These are phyloP conservation scores for Alectoria sarmentosa DNA, from an alignment of 495 filamentous ascomycete species.

Conservation along the genomic window DNA sequence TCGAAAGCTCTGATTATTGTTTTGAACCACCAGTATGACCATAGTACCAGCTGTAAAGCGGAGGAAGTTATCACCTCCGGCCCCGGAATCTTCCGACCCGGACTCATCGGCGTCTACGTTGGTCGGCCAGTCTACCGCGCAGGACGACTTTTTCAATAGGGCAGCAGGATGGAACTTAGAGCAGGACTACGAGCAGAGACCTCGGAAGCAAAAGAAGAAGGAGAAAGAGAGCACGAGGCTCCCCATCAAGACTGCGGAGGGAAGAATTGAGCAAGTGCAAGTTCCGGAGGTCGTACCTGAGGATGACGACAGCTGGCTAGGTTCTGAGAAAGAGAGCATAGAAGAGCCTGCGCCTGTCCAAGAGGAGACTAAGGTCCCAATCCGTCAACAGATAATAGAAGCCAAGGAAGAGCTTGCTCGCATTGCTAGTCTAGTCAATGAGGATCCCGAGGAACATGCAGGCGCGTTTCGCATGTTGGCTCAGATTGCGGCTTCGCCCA, in stretches of 20 bases:
- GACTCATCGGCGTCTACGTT: slow-evolving; percentile 32
- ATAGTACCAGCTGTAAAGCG: slow-evolving; percentile 44
- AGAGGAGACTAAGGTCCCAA: slow-evolving; percentile 54
- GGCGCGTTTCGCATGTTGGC: slow-evolving; percentile 69
- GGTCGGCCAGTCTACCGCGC: slow-evolving; percentile 23
- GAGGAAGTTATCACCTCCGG: slow-evolving; percentile 48
- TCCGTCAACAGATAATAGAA: slow-evolving; percentile 69
- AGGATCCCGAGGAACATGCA: slow-evolving; percentile 87
- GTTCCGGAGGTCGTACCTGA: slow-evolving; percentile 38
- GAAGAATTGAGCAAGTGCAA: slow-evolving; percentile 56
- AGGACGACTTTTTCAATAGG: slow-evolving; percentile 34
- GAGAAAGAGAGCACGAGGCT: slow-evolving; percentile 65
- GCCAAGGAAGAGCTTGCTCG: slow-evolving; percentile 91
- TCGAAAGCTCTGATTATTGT: not conserved
- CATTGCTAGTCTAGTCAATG: slow-evolving; percentile 73
- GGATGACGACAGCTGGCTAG: slow-evolving; percentile 45
- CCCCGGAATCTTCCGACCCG: slow-evolving; percentile 38
- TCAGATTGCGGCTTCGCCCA: slow-evolving; percentile 58
- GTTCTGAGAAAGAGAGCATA: slow-evolving; percentile 41
- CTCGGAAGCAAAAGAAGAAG: slow-evolving; percentile 67
- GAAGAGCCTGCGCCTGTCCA: slow-evolving; percentile 37
- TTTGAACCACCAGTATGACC: not conserved
- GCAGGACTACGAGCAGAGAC: slow-evolving; percentile 77
- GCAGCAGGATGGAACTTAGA: slow-evolving; percentile 75
- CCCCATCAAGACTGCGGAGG: slow-evolving; percentile 76